phyloP scores from a whole-genome alignment of 805 yeast species.

The Candida railenensis region DNA sequence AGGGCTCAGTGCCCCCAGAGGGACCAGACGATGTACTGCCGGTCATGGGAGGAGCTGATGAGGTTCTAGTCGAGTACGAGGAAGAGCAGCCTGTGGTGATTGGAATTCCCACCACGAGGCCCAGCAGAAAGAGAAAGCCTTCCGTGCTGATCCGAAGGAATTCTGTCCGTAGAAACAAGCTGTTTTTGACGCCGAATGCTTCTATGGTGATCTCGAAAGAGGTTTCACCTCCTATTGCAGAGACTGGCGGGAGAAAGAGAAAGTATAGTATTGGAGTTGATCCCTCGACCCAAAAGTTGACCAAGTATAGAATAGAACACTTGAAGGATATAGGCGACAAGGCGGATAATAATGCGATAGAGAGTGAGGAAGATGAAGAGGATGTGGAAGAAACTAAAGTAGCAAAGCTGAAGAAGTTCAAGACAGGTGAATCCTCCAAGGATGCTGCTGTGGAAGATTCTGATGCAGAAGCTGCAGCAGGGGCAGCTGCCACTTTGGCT shows the following conservation, averaged over 20 bases:
- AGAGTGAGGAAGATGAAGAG: constrained; percentile 10
- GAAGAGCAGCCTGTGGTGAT: constrained; percentile 19
- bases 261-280: constrained; percentile 18
- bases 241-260: constrained; percentile 7
- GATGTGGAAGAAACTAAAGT: constrained; percentile 9
- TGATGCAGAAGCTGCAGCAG: too few relatives aligned
- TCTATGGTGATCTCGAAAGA: constrained; percentile 8
- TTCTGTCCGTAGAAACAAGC: constrained; percentile 2
- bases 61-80: background rate
- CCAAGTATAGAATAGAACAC: constrained; percentile 23
- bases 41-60: background rate
- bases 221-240: constrained; percentile 11
- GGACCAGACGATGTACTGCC: constrained; percentile 7
- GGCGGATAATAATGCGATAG: background rate
- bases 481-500: too few relatives aligned
- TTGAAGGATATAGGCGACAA: constrained; percentile 8
- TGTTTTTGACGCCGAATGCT: background rate
- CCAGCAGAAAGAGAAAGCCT: constrained; percentile 28
- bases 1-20: constrained; percentile 13
- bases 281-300: constrained; percentile 25
- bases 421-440: too few relatives aligned
- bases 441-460: too few relatives aligned
- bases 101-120: constrained; percentile 35
- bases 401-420: too few relatives aligned
- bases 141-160: constrained; percentile 13